Evolutionary conservation across 179 eudicot species (phyloP), one percentile per base, ranked within the genome.

Genomic region (Carnegiea gigantea): DNA sequence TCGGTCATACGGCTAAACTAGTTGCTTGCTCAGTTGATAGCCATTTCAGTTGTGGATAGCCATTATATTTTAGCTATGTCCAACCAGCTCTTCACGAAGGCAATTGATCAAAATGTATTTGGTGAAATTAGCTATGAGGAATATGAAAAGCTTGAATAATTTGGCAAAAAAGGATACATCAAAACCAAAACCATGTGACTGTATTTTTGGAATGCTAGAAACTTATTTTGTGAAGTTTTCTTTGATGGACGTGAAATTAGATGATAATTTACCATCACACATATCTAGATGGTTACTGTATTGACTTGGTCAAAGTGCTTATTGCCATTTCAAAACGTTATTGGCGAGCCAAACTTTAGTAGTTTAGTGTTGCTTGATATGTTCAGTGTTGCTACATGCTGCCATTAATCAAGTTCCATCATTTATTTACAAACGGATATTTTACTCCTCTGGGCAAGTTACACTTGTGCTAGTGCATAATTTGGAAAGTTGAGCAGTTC

Each of bases 401-500:
- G 13, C 18, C 28, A 71, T 43, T 33, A 40, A 20, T 20, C 3
- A 21, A 40, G 12, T 72, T 40, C 26, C 40, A 0, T 78, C 36
- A 24, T 64, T n/a, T 65, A 30, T 4, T 0, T 23, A 26, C 30
- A 4, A 24, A 30, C n/a, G 20, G 23, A 46, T 65, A 70, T 15
- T 78, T 62, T 43, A 24, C 12, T 17, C 51, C 12, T 18, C 13
- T 1, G 62, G 38, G 10, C 23, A 18, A 38, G 1, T 15, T 15
- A n/a, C 40, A 20, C 7, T 80, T 73, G 14, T 43, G 28, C 54
- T 57, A 70, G 36, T 24, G 67, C 20, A 23, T 72, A 9, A 26
- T 80, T 46, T 51, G 51, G 60, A 46, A 24, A 26, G 13, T 33
- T n/a, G 46, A 30, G 3, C 59, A 46, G 83, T 62, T 81, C 48